Conservation (phyloP, 805 yeast species). For the Zygosaccharomyces lentus region DNA sequence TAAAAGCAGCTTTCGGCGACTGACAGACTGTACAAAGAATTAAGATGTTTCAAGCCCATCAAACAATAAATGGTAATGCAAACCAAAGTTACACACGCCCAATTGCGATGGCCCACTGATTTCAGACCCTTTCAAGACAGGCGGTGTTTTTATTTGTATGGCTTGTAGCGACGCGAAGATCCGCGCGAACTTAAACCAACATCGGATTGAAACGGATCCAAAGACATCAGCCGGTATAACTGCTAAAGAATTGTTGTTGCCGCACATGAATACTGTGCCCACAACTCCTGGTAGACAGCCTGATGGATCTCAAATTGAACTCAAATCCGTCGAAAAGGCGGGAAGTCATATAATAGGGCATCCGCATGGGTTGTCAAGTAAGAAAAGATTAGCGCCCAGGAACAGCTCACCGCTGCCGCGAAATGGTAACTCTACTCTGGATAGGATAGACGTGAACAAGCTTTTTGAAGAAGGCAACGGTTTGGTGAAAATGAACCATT, state of each 20-base stretch:
- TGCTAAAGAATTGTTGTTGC: background rate
- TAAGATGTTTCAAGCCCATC: no score
- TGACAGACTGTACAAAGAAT: no score
- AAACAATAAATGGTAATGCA: no score
- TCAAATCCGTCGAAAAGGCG: background rate
- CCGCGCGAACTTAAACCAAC: background rate
- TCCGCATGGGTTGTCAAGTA: constrained; percentile 20
- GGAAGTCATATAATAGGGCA: constrained; percentile 12
- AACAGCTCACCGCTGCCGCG: constrained; percentile 5
- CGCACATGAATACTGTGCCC: constrained; percentile 2
- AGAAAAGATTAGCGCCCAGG: constrained; percentile 6
- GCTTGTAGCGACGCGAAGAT: background rate
- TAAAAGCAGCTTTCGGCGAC: no score
- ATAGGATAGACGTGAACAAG: constrained; percentile 22
- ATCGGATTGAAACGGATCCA: background rate
- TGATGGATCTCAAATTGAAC: background rate
- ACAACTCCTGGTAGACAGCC: constrained; percentile 1
- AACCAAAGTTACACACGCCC: no score
- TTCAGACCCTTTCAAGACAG: no score
- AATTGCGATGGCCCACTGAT: no score
- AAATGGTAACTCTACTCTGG: constrained; percentile 6
- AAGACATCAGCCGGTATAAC: background rate
- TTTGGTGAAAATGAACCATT: constrained; percentile 15
- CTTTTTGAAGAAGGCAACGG: constrained; percentile 13
- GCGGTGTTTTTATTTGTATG: background rate